Conservation (phyloP, 345 rosid genomes). For the Arabis hirsuta region DNA sequence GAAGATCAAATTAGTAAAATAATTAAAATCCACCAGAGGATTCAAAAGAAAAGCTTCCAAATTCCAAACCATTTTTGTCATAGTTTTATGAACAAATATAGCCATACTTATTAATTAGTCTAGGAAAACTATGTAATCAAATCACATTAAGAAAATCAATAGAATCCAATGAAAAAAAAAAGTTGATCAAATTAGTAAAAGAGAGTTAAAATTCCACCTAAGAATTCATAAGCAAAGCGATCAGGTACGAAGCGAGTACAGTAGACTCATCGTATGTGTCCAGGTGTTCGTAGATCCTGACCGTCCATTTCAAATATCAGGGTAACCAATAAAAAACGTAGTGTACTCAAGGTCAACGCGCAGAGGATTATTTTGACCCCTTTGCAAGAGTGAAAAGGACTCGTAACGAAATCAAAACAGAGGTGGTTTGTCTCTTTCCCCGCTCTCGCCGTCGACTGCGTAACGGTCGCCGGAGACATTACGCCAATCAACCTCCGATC, state of each 20-base stretch:
- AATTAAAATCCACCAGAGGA: neutral
- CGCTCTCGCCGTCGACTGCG: too few species aligned
- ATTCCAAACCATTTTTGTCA: neutral
- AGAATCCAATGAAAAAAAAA: constrained; percentile 9
- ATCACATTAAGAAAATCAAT: constrained; percentile 11
- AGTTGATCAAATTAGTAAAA: constrained; percentile 2
- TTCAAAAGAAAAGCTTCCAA: neutral
- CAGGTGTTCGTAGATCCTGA: too few species aligned
- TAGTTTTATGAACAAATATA: constrained; percentile 1
- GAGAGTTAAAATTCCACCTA: neutral
- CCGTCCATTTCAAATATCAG: too few species aligned
- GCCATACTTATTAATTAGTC: neutral
- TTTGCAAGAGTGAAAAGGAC: too few species aligned
- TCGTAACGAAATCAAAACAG: too few species aligned
- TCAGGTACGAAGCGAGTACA: constrained; percentile 1
- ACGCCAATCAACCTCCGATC: too few species aligned
- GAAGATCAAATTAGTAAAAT: neutral
- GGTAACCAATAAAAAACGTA: too few species aligned
- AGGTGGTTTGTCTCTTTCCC: too few species aligned
- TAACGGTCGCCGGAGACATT: too few species aligned
- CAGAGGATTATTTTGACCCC: too few species aligned
- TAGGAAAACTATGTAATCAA: neutral
- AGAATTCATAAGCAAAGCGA: constrained; percentile 27
- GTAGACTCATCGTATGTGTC: neutral
- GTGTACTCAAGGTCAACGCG: too few species aligned